Evolutionary conservation across 1,139 yeast species (phyloP).

Genomic region (Scheffersomyces segobiensis): DNA sequence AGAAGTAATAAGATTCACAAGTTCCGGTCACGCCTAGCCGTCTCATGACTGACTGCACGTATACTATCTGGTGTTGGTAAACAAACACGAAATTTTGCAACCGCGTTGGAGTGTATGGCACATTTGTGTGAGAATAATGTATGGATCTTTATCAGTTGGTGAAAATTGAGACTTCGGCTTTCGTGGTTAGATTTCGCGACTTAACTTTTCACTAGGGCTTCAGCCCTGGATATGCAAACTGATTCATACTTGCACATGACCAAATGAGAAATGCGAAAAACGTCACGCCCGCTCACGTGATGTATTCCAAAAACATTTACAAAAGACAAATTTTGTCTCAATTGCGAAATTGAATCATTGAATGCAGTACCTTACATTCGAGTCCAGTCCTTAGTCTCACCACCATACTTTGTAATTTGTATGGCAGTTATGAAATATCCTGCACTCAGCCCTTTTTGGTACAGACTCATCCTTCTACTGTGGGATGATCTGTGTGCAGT

Average conservation of each 20-base stretch:
- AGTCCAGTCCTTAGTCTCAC: too few species aligned
- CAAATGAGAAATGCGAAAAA: neutral
- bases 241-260: neutral
- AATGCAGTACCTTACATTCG: neutral
- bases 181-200: neutral
- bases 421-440: neutral
- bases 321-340: neutral
- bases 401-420: neutral
- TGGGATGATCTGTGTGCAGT: neutral
- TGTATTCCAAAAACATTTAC: neutral
- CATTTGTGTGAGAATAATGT: neutral
- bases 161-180: too few species aligned
- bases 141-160: neutral
- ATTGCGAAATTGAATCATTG: neutral
- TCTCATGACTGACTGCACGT: neutral
- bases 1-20: neutral
- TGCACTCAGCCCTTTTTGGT: neutral
- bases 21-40: neutral
- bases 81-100: constrained; percentile 1
- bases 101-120: neutral
- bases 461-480: neutral
- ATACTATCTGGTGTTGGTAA: neutral
- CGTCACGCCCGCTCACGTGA: neutral
- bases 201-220: neutral
- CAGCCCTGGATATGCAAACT: neutral